Evolutionary conservation across 257 asterid species (phyloP).

Genomic region (Capsicum baccatum): DNA sequence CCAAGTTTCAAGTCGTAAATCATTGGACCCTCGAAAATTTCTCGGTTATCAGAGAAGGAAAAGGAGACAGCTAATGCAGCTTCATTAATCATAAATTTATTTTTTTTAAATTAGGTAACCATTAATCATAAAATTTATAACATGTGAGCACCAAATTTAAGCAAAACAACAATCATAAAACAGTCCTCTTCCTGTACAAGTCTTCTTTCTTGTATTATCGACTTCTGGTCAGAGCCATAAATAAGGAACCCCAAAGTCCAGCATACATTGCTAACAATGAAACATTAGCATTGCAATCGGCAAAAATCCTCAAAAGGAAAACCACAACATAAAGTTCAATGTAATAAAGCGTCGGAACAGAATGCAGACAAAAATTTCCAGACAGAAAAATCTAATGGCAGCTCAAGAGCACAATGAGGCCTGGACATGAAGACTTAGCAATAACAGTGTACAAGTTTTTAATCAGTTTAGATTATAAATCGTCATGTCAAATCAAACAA

Average conservation of each 20-base stretch:
- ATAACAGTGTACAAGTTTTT: neutral
- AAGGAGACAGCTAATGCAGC: constrained; percentile 4
- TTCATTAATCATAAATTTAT: neutral
- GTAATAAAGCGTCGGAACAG: neutral
- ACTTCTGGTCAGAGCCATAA: constrained; percentile 16
- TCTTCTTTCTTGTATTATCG: neutral
- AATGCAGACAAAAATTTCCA: neutral
- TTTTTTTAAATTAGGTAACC: neutral
- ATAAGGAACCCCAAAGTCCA: constrained; percentile 8
- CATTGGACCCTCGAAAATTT: neutral
- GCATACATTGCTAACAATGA: neutral
- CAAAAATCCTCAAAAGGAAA: constrained; percentile 10
- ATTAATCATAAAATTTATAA: neutral
- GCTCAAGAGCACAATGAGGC: neutral
- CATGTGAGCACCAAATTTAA: neutral
- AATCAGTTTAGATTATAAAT: neutral
- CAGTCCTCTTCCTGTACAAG: neutral
- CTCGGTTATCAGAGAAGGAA: constrained; percentile 1
- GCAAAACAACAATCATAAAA: constrained; percentile 7
- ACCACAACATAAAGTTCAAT: neutral
- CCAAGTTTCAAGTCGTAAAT: neutral
- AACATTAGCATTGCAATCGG: constrained; percentile 15
- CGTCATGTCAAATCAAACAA: constrained; percentile 14
- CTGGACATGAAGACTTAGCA: neutral
- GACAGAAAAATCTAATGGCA: constrained; percentile 15